Evolutionary conservation across 2,329 filamentous ascomycete species (phyloP), one percentile per base, ranked within the genome.

Genomic region (Setomelanomma holmii): DNA sequence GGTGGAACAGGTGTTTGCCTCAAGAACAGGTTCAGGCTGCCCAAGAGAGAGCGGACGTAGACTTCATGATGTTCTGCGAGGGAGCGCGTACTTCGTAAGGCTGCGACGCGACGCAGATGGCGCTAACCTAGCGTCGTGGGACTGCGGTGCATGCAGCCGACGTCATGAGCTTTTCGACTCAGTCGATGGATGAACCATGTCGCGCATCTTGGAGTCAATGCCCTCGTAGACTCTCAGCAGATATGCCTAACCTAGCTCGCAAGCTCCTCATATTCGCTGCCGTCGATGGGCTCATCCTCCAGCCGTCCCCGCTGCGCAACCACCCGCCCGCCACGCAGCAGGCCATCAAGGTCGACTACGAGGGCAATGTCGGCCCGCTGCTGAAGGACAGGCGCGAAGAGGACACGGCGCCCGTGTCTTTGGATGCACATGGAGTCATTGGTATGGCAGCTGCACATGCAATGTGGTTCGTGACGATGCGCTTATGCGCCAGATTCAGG

Each of bases 221-320:
- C 27, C 7, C 34, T 38, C 22, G 51, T 36, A 40, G 27, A 34
- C 38, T 30, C 22, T 19, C 40, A 20, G 45, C 47, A 43, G 56
- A 45, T 6, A 95, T 96, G 91, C 88, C 91, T 49, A 83, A 84
- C 60, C 79, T 96, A 55, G 86, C 89, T 53, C 89, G 90, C 71
- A 96, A 95, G 76, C 78, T 96, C 49, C 72, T 92, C 60, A 86
- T 96, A 62, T 88, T 88, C 75, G 91, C 92, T 49, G 87, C 91
- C 21, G 85, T 88, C 47, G 92, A 97, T 68, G 92, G 92, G 51
- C 82, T 97, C 45, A 80, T 96, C 58, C 82, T 97, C 39, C 90
- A 95, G 67, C 88, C 90, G 21, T 78, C 89, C 23, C 81, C 84
- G 16, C 70, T 79, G 62, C 73, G 86, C 66, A 73, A 76, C 68